These are phyloP conservation scores for Neurospora sp. DNA, from an alignment of 495 filamentous ascomycete species.

Conservation along the genomic window DNA sequence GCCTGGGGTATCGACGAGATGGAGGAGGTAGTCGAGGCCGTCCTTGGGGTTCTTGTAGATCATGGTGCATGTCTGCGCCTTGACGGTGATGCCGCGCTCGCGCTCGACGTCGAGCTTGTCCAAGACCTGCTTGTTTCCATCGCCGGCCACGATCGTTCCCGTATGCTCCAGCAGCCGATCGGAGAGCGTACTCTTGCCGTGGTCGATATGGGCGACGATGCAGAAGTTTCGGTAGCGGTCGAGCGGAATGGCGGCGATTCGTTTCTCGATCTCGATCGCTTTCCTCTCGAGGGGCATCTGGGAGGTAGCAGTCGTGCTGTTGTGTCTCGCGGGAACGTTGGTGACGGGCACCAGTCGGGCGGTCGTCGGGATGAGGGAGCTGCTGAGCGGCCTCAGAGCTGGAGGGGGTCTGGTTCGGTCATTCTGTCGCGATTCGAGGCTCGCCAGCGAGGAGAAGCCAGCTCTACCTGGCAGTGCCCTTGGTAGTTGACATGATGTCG, in stretches of 20 bases:
- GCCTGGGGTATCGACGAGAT: conserved; percentile 93
- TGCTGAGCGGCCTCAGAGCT: neutral
- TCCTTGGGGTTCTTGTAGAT: conserved; percentile 63
- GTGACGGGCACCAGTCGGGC: neutral
- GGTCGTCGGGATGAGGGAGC: neutral
- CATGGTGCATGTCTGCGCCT: conserved; percentile 98
- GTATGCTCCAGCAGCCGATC: conserved; percentile 91
- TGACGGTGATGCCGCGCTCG: conserved; percentile 94
- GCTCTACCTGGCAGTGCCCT: neutral
- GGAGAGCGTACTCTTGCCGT: conserved; percentile 91
- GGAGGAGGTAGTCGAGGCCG: conserved; percentile 81
- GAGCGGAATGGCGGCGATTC: conserved; percentile 82
- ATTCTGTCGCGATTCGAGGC: neutral
- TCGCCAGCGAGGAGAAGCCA: neutral
- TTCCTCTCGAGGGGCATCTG: conserved; percentile 7
- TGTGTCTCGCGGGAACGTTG: neutral
- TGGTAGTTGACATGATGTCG: neutral
- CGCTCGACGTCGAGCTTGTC: conserved; percentile 96
- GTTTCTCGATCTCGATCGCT: conserved; percentile 53
- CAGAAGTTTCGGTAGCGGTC: conserved; percentile 94
- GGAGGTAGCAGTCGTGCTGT: neutral
- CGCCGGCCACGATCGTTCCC: conserved; percentile 72
- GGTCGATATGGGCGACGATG: conserved; percentile 97
- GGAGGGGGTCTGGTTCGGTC: neutral
- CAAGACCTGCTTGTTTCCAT: conserved; percentile 86